phyloP scores from a whole-genome alignment of 1,139 yeast genomes.

The Arxiozyma bovina region DNA sequence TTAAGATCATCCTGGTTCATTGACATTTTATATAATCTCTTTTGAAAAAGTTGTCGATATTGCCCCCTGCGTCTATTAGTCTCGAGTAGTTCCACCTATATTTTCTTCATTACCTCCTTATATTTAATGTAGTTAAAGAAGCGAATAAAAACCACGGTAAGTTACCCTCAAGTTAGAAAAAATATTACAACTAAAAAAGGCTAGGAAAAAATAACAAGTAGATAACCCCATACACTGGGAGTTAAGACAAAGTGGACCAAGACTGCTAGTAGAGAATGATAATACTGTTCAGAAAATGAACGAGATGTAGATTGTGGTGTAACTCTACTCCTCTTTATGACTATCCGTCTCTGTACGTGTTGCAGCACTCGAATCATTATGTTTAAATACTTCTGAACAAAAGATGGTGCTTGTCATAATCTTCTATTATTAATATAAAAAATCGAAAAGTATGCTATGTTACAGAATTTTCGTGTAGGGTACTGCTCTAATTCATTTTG shows the following conservation, averaged over 20 bases:
- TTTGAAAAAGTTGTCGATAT: no score
- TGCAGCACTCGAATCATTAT: not conserved
- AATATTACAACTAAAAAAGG: no score
- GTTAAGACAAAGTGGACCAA: not conserved
- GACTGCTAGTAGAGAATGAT: no score
- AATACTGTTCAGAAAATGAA: no score
- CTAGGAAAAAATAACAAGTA: no score
- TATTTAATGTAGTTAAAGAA: not conserved
- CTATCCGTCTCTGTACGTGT: not conserved
- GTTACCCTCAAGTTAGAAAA: not conserved
- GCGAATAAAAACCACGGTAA: not conserved
- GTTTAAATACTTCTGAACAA: not conserved
- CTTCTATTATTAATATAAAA: no score
- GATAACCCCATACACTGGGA: not conserved
- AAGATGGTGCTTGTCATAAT: not conserved
- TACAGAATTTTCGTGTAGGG: no score
- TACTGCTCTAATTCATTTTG: no score
- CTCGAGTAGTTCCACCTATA: not conserved
- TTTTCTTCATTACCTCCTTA: not conserved
- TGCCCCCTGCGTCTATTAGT: no score
- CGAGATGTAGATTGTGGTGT: no score
- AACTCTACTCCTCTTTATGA: not conserved
- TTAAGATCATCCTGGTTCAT: slow-evolving; percentile 31
- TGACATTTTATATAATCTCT: not conserved
- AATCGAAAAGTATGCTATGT: not conserved